Evolutionary conservation across 2,329 filamentous ascomycete species (phyloP).

Genomic region (Aspergillus transmontanensis): DNA sequence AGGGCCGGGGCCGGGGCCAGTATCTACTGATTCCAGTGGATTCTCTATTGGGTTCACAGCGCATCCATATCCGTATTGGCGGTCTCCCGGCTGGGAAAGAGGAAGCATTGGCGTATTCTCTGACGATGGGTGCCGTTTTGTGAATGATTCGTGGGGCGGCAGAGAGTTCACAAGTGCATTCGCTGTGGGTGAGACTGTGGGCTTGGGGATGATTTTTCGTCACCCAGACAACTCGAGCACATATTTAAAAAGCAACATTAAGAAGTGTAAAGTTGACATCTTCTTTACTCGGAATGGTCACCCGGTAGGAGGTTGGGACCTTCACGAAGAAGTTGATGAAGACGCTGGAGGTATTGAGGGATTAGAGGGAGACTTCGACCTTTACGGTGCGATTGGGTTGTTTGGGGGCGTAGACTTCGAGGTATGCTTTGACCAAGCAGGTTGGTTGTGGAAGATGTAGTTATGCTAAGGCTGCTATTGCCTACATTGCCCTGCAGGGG

Average conservation of each 20-base stretch:
- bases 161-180: slow-evolving; percentile 60
- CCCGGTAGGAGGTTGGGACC: slow-evolving; percentile 57
- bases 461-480: not conserved
- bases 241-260: slow-evolving; percentile 28
- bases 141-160: slow-evolving; percentile 64
- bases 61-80: slow-evolving; percentile 63
- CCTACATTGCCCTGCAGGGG: not conserved
- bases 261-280: slow-evolving; percentile 49
- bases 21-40: slow-evolving; percentile 48
- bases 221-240: slow-evolving; percentile 40
- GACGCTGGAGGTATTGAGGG: slow-evolving; percentile 63
- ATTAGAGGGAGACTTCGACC: slow-evolving; percentile 68
- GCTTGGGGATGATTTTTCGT: slow-evolving; percentile 60
- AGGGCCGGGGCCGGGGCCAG: slow-evolving; percentile 35
- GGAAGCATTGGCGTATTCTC: slow-evolving; percentile 63
- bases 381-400: slow-evolving; percentile 62
- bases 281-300: slow-evolving; percentile 63
- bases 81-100: slow-evolving; percentile 66
- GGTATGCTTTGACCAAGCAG: slow-evolving; percentile 51
- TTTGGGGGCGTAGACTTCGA: slow-evolving; percentile 66
- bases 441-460: slow-evolving; percentile 48
- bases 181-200: slow-evolving; percentile 57
- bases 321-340: slow-evolving; percentile 61
- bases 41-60: slow-evolving; percentile 63
- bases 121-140: slow-evolving; percentile 64